Percentiles rank a stretch among this genome's conserved stretches.
phyloP scores from a whole-genome alignment of 345 rosid species.

The Syzygium grande region DNA sequence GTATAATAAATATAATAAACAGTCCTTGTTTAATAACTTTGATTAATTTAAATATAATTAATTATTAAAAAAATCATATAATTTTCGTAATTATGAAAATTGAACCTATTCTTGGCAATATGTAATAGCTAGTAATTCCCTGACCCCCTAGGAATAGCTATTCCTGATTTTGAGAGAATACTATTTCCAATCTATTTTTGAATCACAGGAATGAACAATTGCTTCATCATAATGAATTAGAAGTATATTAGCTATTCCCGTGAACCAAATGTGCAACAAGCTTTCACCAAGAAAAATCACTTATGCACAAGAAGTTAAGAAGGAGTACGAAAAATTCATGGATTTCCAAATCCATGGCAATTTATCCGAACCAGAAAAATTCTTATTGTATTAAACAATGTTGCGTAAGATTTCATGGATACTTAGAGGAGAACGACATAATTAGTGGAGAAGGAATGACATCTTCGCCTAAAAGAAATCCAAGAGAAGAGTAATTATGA shows the following conservation, averaged over 20 bases:
- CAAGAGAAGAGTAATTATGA: not conserved
- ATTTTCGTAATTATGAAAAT: too few species aligned
- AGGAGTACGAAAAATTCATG: not conserved
- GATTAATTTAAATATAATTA: not conserved
- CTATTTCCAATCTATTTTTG: not conserved
- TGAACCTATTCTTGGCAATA: too few species aligned
- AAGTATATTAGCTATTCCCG: not conserved
- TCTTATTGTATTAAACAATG: not conserved
- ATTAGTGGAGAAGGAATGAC: not conserved
- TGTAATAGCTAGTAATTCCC: not conserved
- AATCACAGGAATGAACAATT: not conserved
- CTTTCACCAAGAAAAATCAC: not conserved
- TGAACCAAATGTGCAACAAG: not conserved
- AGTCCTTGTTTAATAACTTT: not conserved
- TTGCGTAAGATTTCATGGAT: not conserved
- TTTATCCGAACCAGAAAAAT: not conserved
- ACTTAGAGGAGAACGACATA: not conserved
- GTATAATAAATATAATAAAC: not conserved
- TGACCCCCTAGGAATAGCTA: not conserved
- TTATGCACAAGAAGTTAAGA: accelerated
- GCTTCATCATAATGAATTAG: not conserved
- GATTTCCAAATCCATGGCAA: not conserved
- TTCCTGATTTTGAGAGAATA: not conserved
- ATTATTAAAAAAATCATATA: not conserved
- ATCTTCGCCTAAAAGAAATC: not conserved